Evolutionary conservation across 2,329 filamentous ascomycete genomes (phyloP).

Genomic region (Cladophialophora exuberans): DNA sequence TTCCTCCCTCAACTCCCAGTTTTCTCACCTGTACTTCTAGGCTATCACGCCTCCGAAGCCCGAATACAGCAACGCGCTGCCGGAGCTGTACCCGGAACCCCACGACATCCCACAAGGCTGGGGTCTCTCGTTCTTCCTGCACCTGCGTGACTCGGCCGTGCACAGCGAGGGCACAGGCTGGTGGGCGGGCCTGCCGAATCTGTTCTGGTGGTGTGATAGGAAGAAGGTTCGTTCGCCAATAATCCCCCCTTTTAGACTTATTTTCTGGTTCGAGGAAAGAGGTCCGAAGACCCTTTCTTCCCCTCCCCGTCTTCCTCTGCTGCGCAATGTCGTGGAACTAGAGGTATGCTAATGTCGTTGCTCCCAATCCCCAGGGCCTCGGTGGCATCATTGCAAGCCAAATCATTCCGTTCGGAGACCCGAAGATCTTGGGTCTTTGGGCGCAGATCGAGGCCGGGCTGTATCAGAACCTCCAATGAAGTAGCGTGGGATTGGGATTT

Average conservation of each 20-base stretch:
- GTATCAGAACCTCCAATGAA: constrained; percentile 20
- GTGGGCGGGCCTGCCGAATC: constrained; percentile 65
- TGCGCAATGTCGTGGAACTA: too few relatives aligned
- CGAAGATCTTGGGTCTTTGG: constrained; percentile 33
- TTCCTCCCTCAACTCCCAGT: too few relatives aligned
- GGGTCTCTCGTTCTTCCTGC: constrained; percentile 65
- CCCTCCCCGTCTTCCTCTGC: too few relatives aligned
- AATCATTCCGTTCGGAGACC: constrained; percentile 34
- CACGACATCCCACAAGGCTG: constrained; percentile 63
- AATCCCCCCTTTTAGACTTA: not conserved
- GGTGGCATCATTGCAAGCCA: constrained; percentile 34
- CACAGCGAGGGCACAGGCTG: constrained; percentile 54
- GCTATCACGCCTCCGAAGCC: constrained; percentile 52
- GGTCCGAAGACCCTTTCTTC: too few relatives aligned
- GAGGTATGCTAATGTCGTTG: constrained; percentile 14
- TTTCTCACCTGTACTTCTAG: not conserved
- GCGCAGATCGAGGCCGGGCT: constrained; percentile 32
- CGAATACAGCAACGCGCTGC: constrained; percentile 51
- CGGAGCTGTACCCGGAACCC: constrained; percentile 57
- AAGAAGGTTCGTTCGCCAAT: constrained; percentile 49
- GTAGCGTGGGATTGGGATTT: too few relatives aligned
- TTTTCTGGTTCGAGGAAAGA: not conserved
- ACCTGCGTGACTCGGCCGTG: constrained; percentile 49
- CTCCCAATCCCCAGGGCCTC: constrained; percentile 24
- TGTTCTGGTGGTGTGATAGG: constrained; percentile 66